Evolutionary conservation across 257 asterid genomes (phyloP).

Genomic region (Ehretia macrophylla): DNA sequence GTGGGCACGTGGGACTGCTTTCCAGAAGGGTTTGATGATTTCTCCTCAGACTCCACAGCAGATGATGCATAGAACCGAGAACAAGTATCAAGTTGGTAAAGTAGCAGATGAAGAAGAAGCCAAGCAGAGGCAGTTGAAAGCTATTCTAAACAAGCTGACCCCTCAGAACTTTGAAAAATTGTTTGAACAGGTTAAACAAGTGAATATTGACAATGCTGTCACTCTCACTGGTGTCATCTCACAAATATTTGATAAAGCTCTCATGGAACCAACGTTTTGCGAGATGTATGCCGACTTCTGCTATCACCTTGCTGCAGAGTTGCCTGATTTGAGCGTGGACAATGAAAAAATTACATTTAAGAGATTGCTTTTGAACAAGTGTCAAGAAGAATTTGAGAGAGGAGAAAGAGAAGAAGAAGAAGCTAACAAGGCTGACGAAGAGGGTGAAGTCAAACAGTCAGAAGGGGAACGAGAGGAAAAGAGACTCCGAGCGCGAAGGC

Average conservation of each 20-base stretch:
- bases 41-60: constrained; percentile 64
- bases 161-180: constrained; percentile 91
- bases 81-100: constrained; percentile 81
- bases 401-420: constrained; percentile 91
- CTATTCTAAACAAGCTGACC: constrained; percentile 86
- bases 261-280: constrained; percentile 95
- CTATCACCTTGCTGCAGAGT: constrained; percentile 63
- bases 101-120: constrained; percentile 79
- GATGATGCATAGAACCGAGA: constrained; percentile 82
- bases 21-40: constrained; percentile 75
- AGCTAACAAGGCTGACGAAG: constrained; percentile 73
- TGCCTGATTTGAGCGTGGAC: constrained; percentile 74
- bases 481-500: constrained; percentile 61
- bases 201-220: constrained; percentile 64
- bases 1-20: constrained; percentile 82
- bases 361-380: constrained; percentile 82
- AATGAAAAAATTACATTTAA: constrained; percentile 69
- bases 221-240: constrained; percentile 83
- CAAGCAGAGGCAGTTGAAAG: constrained; percentile 84
- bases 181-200: constrained; percentile 80
- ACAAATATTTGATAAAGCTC: constrained; percentile 92
- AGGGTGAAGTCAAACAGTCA: constrained; percentile 70
- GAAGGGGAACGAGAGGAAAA: constrained; percentile 89
- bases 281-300: constrained; percentile 98
- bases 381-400: constrained; percentile 95